These are phyloP conservation scores for Saturnispora sekii DNA, from an alignment of 805 yeast species.

Conservation along the genomic window DNA sequence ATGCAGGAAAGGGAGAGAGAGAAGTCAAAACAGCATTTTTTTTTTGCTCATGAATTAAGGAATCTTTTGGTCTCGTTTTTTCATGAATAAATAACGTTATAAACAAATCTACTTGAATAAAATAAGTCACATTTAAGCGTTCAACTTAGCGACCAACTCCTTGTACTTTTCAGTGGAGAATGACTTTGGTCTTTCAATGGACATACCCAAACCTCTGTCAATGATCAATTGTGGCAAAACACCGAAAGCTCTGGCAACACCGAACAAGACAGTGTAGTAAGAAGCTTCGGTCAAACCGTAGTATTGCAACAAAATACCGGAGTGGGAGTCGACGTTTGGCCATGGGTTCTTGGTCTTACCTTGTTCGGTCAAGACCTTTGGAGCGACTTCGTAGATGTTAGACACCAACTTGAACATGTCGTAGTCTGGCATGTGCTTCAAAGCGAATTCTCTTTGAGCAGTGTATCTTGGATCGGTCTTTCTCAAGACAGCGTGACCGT, in stretches of 20 bases:
- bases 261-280: conserved; percentile 79
- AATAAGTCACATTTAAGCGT: conserved; percentile 10
- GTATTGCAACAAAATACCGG: conserved; percentile 78
- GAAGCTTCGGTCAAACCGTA: conserved; percentile 76
- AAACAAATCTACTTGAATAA: neutral
- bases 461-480: conserved; percentile 84
- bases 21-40: neutral
- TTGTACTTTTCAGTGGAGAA: conserved; percentile 90
- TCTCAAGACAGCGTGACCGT: conserved; percentile 82
- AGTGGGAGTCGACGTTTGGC: conserved; percentile 87
- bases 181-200: conserved; percentile 86
- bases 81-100: conserved; percentile 1
- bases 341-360: conserved; percentile 91
- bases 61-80: no score
- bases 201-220: conserved; percentile 73
- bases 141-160: conserved; percentile 50
- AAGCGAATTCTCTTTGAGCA: conserved; percentile 78
- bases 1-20: neutral
- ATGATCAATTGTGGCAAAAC: conserved; percentile 77
- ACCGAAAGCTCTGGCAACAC: conserved; percentile 82
- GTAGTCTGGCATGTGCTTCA: conserved; percentile 65
- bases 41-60: no score
- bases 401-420: conserved; percentile 72
- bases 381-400: conserved; percentile 73
- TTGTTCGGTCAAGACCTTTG: conserved; percentile 68